phyloP scores from a whole-genome alignment of 805 yeast genomes.

The Cyberlindnera saturnus region DNA sequence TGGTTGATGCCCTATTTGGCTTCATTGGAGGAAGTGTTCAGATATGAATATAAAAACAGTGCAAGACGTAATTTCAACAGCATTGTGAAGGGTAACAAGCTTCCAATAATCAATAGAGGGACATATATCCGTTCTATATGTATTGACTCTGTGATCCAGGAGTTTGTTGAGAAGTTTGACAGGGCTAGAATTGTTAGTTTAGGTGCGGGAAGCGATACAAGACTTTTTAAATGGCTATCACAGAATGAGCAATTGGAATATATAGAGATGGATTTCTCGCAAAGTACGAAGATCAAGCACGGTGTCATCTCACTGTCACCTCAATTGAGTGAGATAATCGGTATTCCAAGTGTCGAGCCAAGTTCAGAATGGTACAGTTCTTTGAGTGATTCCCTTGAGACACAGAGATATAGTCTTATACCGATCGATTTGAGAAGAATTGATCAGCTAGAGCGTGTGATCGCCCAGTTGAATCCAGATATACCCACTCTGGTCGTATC shows the following conservation, averaged over 20 bases:
- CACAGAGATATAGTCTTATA: constrained; percentile 22
- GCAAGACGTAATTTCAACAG: constrained; percentile 13
- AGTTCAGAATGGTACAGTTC: constrained; percentile 23
- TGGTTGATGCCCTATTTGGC: constrained; percentile 11
- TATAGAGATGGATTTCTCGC: constrained; percentile 47
- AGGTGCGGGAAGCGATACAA: constrained; percentile 65
- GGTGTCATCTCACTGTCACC: constrained; percentile 13
- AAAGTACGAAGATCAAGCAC: constrained; percentile 39
- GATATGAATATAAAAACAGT: constrained; percentile 18
- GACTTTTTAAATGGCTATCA: constrained; percentile 35
- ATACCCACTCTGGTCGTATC: constrained; percentile 47
- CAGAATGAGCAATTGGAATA: constrained; percentile 27
- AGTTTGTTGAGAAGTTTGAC: constrained; percentile 30
- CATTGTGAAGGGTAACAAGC: constrained; percentile 14
- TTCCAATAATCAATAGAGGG: constrained; percentile 68
- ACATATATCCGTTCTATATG: constrained; percentile 55
- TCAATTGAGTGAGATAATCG: constrained; percentile 8
- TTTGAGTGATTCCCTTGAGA: constrained; percentile 5
- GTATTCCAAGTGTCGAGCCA: constrained; percentile 2
- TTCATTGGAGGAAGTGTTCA: constrained; percentile 18
- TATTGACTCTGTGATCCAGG: constrained; percentile 40
- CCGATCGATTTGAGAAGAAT: constrained; percentile 30
- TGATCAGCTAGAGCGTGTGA: constrained; percentile 20
- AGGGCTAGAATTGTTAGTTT: constrained; percentile 52
- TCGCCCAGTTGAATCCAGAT: constrained; percentile 16